Evolutionary conservation across 352 stramenopile genomes (phyloP), one percentile per base, ranked within the genome.

Genomic region (Globisporangium spinosum): DNA sequence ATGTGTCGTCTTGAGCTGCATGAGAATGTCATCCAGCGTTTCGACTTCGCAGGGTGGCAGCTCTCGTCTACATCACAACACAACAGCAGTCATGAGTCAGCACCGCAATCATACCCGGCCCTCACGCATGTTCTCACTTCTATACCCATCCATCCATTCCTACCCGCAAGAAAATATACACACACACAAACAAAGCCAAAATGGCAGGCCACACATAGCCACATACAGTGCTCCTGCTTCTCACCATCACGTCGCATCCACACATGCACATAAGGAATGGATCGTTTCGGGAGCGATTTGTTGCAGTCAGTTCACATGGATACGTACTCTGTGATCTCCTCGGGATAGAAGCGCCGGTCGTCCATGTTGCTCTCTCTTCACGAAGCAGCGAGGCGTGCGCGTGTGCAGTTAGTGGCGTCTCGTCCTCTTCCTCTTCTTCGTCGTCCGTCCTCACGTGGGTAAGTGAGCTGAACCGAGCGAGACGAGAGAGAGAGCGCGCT

Each of bases 41-140:
- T 91, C 85, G 15, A 90, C 17, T 25, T 89, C 81, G 64, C 82
- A 90, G 29, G 81, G 74, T 57, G 85, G 85, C 40, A 93, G 70
- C 55, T 91, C 83, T 25, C 71, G 73, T 49, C 80, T 90, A 69
- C 34, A 65, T n/a, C 54, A 63, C 12, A 53, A 15, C 23, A 68
- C 7, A 59, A 51, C 43, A 51, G 43, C 43, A 51, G 9, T 22
- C 43, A 51, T 51, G 43, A 9, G 60, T 65, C 60, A 65, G 60
- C 43, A 58, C 49, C 25, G 27, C 25, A 27, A 47, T 29, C 56
- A 22, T 4, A 5, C 56, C 29, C 56, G 13, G 17, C 43, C 25
- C n/a, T 58, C 27, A 56, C 23, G 25, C 25, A 13, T 27, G 6
- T 23, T 35, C 7, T 34, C 15, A 56, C 25, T 45, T 25, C n/a